Base-by-base conservation (phyloP, 1,284 basidiomycete species). In the Fomitiporia mediterranea region DNA sequence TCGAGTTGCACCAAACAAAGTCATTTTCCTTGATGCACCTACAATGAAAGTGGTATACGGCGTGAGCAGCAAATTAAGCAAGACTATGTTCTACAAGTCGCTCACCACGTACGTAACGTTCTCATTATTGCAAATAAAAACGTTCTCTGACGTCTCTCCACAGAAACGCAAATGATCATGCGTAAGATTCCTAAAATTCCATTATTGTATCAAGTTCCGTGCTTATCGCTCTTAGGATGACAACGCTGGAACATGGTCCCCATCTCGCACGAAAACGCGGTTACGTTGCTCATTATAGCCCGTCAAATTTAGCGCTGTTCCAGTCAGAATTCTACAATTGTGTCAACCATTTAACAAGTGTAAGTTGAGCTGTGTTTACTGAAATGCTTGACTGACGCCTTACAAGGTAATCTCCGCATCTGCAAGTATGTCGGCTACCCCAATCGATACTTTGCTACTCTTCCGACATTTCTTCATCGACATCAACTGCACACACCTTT, bases 41-140 rank as follows among this genome's bases (percentile, higher is more conserved):
- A 48, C 59, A 11, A 59, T 60, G 51, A 61, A 60, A 50, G 44
- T 55, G 27, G 61, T 64, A 2, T 64, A 64, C 30, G 58, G 57
- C 28, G 51, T 57, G 19, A 51, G 51, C 30, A 60, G 52, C 42
- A 60, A 56, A 21, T 55, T 64, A 27, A 27, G 32, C 27, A 64
- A 64, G 57, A 60, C 57, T 25, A 23, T 30, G 28, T 84, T 59
- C 28, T 64, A 64, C 48, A 60, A 61, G 47, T 37, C 51, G 37
- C 50, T 63, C 2, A 19, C 57, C 25, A 55, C 57, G 62, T 53
- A 32, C 13, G 19, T 23, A n/a, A n/a, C 34, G 34, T 38, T 19
- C 5, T 48, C 42, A 27, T 37, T 15, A 43, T 4, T 51, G 23
- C 3, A 9, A 38, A 44, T 8, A 15, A 2, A 32, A 3, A 15